Conservation (phyloP, 768 basidiomycete species). For the Rhodocollybia butyracea region DNA sequence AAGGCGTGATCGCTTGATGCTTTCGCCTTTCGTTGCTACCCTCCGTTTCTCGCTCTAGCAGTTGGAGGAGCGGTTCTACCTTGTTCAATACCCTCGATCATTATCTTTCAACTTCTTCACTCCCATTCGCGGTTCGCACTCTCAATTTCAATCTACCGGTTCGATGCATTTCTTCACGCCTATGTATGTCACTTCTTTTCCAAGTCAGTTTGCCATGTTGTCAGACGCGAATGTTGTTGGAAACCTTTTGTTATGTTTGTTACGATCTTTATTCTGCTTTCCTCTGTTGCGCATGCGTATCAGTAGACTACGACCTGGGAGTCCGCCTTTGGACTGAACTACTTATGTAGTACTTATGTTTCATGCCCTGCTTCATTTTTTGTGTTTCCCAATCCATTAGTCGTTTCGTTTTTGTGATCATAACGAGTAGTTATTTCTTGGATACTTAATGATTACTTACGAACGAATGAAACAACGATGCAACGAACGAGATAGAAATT, state of each 20-base stretch:
- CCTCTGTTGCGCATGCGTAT: slow-evolving; percentile 7
- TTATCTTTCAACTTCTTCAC: neutral
- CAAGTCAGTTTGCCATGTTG: neutral
- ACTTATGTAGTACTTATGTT: neutral
- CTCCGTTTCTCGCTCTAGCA: slow-evolving; percentile 3
- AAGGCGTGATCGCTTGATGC: slow-evolving; percentile 2
- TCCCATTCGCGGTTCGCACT: neutral
- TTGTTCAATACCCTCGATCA: neutral
- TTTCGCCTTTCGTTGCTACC: neutral
- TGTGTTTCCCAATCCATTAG: neutral
- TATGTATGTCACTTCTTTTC: neutral
- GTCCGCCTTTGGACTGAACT: slow-evolving; percentile 1
- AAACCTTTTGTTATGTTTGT: neutral
- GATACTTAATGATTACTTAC: slow-evolving; percentile 1
- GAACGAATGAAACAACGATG: slow-evolving; percentile 6
- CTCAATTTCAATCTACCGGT: neutral
- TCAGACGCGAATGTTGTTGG: neutral
- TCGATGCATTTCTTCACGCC: neutral
- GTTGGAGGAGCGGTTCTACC: neutral
- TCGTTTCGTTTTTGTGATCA: slow-evolving; percentile 4
- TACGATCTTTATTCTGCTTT: neutral
- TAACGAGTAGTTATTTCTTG: slow-evolving; percentile 5
- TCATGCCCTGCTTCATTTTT: neutral
- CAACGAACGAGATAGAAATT: neutral
- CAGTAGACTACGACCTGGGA: slow-evolving; percentile 4